phyloP scores from a whole-genome alignment of 169 alveolate genomes.

The Eimeria praecox region DNA sequence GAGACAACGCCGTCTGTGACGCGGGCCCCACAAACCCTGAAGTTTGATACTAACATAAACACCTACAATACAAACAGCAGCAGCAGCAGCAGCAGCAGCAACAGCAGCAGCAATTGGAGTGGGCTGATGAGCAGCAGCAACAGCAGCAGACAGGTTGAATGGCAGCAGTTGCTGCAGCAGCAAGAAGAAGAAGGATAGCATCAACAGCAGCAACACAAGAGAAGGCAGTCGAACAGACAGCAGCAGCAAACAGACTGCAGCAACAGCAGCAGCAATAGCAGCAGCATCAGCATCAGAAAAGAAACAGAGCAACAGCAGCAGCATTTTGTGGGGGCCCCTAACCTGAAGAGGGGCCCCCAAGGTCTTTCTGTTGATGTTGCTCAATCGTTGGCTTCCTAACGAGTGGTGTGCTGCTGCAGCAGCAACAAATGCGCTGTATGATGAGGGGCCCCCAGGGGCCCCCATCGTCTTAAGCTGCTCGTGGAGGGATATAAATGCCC shows the following conservation, averaged over 20 bases:
- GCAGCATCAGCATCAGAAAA: neutral
- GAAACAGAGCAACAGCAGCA: neutral
- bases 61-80: conserved; percentile 11
- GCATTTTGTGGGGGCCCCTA: too few relatives aligned
- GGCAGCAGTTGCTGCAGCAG: conserved; percentile 1
- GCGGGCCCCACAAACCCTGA: conserved; percentile 26
- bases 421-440: conserved; percentile 21
- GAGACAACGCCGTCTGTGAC: conserved; percentile 29
- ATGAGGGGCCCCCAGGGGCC: conserved; percentile 35
- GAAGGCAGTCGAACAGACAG: neutral
- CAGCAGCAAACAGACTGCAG: neutral
- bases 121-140: neutral
- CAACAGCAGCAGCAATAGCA: neutral
- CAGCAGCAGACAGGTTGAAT: neutral
- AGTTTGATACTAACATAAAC: conserved; percentile 16
- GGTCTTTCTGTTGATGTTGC: neutral
- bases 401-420: conserved; percentile 19
- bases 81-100: conserved; percentile 9
- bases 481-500: neutral
- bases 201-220: neutral
- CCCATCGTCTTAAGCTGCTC: neutral
- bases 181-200: neutral
- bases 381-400: neutral
- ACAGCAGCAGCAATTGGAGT: conserved; percentile 8
- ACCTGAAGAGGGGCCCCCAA: conserved; percentile 58